Percentiles rank a stretch among this genome's conserved stretches.
phyloP scores from a whole-genome alignment of 257 asterid species.

The Thymus quinquecostatus region DNA sequence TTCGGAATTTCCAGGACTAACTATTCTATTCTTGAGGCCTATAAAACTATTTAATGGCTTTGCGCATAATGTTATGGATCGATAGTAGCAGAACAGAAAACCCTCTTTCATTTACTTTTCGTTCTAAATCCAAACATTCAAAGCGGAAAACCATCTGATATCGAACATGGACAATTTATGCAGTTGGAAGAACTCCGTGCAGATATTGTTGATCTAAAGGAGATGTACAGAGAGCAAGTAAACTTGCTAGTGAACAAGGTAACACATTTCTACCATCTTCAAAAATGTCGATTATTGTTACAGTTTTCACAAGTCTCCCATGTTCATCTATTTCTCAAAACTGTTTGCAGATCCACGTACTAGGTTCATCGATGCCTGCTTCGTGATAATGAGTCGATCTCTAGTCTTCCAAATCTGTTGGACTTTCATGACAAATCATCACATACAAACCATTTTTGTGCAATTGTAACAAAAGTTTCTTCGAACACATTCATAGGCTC shows the following conservation, averaged over 20 bases:
- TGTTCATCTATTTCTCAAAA: neutral
- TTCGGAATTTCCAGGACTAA: conserved; percentile 15
- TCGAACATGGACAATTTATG: conserved; percentile 27
- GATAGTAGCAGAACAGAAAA: no score
- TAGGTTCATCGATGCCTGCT: conserved; percentile 59
- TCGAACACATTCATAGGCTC: conserved; percentile 7
- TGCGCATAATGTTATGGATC: neutral
- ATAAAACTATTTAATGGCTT: neutral
- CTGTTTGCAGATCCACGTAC: conserved; percentile 65
- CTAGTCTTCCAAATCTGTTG: conserved; percentile 4
- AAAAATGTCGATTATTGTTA: neutral
- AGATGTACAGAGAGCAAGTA: conserved; percentile 99
- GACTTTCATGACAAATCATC: conserved; percentile 23
- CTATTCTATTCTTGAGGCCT: neutral
- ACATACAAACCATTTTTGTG: conserved; percentile 10
- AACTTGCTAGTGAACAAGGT: conserved; percentile 96
- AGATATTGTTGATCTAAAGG: conserved; percentile 89
- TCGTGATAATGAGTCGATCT: conserved; percentile 31
- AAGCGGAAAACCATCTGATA: conserved; percentile 18
- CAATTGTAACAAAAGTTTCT: conserved; percentile 19
- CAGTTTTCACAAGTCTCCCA: neutral
- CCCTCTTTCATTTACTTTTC: neutral
- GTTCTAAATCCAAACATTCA: neutral
- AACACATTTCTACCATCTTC: neutral
- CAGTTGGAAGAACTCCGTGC: conserved; percentile 98